Conservation (phyloP, 495 filamentous ascomycete genomes). For the Recurvomyces mirabilis region DNA sequence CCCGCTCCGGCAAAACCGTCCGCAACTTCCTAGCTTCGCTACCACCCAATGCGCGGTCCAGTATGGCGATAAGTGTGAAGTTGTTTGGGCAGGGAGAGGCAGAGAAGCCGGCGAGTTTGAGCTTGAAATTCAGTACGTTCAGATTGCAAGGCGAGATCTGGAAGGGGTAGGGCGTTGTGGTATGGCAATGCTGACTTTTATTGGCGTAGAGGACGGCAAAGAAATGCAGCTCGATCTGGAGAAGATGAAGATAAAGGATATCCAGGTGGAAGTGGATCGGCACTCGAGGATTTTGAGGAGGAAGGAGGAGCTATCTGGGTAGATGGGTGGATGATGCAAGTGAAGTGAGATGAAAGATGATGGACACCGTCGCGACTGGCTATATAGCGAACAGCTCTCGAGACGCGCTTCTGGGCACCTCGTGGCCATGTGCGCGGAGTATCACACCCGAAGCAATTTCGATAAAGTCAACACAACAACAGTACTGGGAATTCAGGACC, state of each 20-base stretch:
- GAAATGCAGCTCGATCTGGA: conserved; percentile 59
- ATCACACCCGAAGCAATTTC: too few species aligned
- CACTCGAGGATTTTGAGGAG: conserved; percentile 72
- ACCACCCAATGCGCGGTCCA: conserved; percentile 62
- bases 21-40: conserved; percentile 78
- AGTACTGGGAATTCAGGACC: too few species aligned
- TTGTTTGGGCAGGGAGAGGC: conserved; percentile 52
- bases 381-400: too few species aligned
- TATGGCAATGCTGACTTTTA: too few species aligned
- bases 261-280: conserved; percentile 79
- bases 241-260: conserved; percentile 71
- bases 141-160: too few species aligned
- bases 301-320: conserved; percentile 66
- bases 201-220: conserved; percentile 70
- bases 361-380: too few species aligned
- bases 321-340: too few species aligned
- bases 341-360: too few species aligned
- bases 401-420: too few species aligned
- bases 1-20: conserved; percentile 56
- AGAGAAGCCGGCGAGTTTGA: conserved; percentile 49
- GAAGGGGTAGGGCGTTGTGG: too few species aligned
- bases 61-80: conserved; percentile 67
- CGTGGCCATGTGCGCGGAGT: too few species aligned
- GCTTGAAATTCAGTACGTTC: conserved; percentile 72
- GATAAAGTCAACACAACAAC: too few species aligned